phyloP scores from a whole-genome alignment of 2,329 filamentous ascomycete species.

The Aspergillus niger region DNA sequence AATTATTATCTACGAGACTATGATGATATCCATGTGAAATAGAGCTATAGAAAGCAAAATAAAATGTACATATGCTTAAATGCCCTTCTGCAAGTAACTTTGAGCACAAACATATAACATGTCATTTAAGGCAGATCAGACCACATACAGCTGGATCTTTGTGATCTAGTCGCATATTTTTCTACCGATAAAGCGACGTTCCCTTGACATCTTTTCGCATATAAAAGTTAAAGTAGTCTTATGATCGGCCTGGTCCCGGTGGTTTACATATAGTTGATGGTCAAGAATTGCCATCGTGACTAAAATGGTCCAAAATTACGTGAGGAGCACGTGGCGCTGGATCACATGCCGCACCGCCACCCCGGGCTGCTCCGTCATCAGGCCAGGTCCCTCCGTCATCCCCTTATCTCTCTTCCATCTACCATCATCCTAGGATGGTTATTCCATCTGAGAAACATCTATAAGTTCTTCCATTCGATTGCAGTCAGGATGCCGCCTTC shows the following conservation, averaged over 20 bases:
- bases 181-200: too few relatives aligned
- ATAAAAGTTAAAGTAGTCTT: too few relatives aligned
- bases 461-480: constrained; percentile 6
- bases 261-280: too few relatives aligned
- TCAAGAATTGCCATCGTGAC: background rate
- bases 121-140: too few relatives aligned
- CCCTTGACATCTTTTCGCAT: too few relatives aligned
- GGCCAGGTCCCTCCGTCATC: constrained; percentile 24
- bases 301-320: background rate
- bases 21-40: constrained; percentile 5
- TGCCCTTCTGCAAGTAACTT: too few relatives aligned
- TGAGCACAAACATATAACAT: too few relatives aligned
- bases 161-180: too few relatives aligned
- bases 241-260: too few relatives aligned
- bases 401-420: constrained; percentile 17
- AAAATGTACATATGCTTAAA: constrained; percentile 12
- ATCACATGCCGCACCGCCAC: constrained; percentile 31
- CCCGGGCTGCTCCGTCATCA: constrained; percentile 25
- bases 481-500: constrained; percentile 48
- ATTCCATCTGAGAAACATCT: constrained; percentile 18
- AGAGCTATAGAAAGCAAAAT: background rate
- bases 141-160: too few relatives aligned
- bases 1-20: constrained; percentile 23
- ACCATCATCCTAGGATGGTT: constrained; percentile 22
- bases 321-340: constrained; percentile 17